Percentiles rank a stretch among this genome's conserved stretches.
These are phyloP conservation scores for Erythrobasidium yunnanense DNA, from an alignment of 768 basidiomycete species.

Conservation along the genomic window DNA sequence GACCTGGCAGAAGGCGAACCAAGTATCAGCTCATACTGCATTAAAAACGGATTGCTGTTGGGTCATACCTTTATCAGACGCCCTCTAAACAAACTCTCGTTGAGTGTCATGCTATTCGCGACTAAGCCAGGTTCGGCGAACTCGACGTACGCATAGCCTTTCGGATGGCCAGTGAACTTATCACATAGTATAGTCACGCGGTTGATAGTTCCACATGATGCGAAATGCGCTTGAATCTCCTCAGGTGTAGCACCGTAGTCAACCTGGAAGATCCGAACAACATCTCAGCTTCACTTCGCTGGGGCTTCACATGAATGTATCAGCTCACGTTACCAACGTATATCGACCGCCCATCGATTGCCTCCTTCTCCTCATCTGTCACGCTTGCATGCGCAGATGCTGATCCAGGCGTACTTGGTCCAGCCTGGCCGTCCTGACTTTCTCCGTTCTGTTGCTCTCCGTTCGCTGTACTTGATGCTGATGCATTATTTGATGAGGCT, in stretches of 20 bases:
- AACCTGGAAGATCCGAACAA: slow-evolving; percentile 52
- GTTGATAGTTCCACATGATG: slow-evolving; percentile 95
- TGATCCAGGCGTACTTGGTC: slow-evolving; percentile 47
- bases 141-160: slow-evolving; percentile 99
- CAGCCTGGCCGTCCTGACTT: slow-evolving; percentile 27
- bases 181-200: slow-evolving; percentile 98
- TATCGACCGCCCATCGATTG: slow-evolving; percentile 73
- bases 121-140: slow-evolving; percentile 88
- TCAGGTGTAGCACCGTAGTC: slow-evolving; percentile 96
- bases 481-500: not conserved
- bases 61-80: slow-evolving; percentile 71
- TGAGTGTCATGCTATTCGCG: slow-evolving; percentile 79
- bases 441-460: slow-evolving; percentile 23
- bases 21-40: not conserved
- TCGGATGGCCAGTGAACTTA: slow-evolving; percentile 98
- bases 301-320: no score
- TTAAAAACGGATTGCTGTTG: not conserved
- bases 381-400: slow-evolving; percentile 57
- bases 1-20: slow-evolving; percentile 52
- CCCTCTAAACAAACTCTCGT: slow-evolving; percentile 90
- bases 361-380: slow-evolving; percentile 71
- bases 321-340: slow-evolving; percentile 95
- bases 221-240: slow-evolving; percentile 94
- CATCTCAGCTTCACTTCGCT: not conserved
- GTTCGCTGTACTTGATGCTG: not conserved